A percentile compares a stretch with the other conserved stretches of the same genome.
phyloP scores from a whole-genome alignment of 1,284 basidiomycete species.

The Melampsora medusae region DNA sequence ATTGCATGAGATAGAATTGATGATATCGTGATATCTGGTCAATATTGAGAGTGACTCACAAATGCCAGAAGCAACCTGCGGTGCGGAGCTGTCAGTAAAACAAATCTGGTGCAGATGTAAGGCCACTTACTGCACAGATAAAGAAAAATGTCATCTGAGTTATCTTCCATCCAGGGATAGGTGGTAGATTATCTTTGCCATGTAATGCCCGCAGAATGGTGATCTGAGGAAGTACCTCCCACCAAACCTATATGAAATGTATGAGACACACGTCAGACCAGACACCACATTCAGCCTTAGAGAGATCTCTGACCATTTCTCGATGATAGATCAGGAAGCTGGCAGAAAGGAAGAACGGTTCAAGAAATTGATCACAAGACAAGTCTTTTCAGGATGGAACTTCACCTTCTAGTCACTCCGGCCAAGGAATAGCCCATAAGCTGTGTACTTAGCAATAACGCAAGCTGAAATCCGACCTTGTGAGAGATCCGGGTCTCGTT shows the following conservation, averaged over 20 bases:
- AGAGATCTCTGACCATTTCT: slow-evolving; percentile 24
- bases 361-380: neutral
- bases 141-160: slow-evolving; percentile 33
- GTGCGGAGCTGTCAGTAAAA: neutral
- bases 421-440: slow-evolving; percentile 61
- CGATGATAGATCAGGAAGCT: slow-evolving; percentile 38
- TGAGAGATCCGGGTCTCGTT: slow-evolving; percentile 3
- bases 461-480: slow-evolving; percentile 46
- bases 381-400: neutral
- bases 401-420: slow-evolving; percentile 55
- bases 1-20: neutral
- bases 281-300: neutral
- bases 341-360: neutral
- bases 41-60: slow-evolving; percentile 6
- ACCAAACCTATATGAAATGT: slow-evolving; percentile 24
- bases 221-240: slow-evolving; percentile 30
- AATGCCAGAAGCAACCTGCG: slow-evolving; percentile 32
- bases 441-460: slow-evolving; percentile 57
- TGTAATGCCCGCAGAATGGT: slow-evolving; percentile 37
- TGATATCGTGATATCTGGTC: neutral
- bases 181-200: slow-evolving; percentile 2
- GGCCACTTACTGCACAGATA: slow-evolving; percentile 16
- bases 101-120: neutral
- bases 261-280: no score
- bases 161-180: slow-evolving; percentile 39